Base-by-base conservation (phyloP, 2,329 filamentous ascomycete genomes). In the Hysterium pulicare region DNA sequence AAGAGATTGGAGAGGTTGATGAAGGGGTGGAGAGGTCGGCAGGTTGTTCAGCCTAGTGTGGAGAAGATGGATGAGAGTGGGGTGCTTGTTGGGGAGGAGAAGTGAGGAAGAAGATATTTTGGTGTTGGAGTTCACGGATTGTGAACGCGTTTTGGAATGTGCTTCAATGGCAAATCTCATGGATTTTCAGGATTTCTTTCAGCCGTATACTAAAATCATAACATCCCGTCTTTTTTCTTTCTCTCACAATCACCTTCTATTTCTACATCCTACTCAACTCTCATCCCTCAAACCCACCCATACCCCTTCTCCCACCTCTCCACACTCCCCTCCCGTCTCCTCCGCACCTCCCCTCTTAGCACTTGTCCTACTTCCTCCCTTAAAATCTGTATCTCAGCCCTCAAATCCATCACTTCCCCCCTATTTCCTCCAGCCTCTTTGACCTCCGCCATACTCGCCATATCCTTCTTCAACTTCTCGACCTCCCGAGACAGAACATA, bases 1-100 rank as follows among this genome's bases (percentile, higher is more conserved):
- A 69, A 71, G 62, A 48, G 49, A 38, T 42, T 66, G 51, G 59
- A 49, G 37, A 53, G 54, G 22, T 42, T 65, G 45, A 68, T 69
- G 66, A 49, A 24, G 40, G 44, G 42, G 15, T 69, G 62, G 62
- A 60, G 55, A 39, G 66, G 66, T 8, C 52, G 66, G 38, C 60
- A 67, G 53, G 65, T 69, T 32, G 54, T n/a, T n/a, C n/a, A n/a
- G n/a, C n/a, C n/a, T n/a, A n/a, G n/a, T n/a, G n/a, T n/a, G n/a
- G n/a, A n/a, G n/a, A n/a, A n/a, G n/a, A n/a, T n/a, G n/a, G n/a
- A n/a, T n/a, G n/a, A n/a, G n/a, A n/a, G n/a, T n/a, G n/a, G n/a
- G n/a, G n/a, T n/a, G n/a, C n/a, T n/a, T n/a, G n/a, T n/a, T n/a
- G n/a, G n/a, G n/a, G n/a, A n/a, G n/a, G n/a, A n/a, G n/a, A n/a